Evolutionary conservation across 306 rosid species (phyloP).

Genomic region (Corylus heterophylla): DNA sequence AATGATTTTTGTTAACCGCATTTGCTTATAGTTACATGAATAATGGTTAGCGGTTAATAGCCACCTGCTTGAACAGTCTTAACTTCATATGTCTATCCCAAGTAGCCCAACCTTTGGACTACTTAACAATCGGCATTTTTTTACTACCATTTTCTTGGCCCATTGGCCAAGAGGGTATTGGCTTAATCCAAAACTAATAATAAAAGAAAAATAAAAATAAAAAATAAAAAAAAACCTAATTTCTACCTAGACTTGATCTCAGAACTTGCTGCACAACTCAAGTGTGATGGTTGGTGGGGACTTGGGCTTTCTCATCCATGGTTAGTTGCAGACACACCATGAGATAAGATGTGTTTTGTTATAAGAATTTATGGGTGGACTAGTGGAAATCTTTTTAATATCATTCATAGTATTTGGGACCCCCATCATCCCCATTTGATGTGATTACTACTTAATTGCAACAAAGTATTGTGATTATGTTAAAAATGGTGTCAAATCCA

Average conservation of each 20-base stretch:
- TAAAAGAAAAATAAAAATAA: no score
- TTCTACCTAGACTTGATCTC: background rate
- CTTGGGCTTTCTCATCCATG: background rate
- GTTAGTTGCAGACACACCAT: background rate
- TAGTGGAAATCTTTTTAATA: background rate
- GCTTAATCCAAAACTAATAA: no score
- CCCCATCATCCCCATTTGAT: background rate
- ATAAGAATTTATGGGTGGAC: background rate
- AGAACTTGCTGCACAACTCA: background rate
- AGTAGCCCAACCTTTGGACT: no score
- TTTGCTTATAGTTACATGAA: no score
- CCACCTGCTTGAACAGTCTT: no score
- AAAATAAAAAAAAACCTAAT: background rate
- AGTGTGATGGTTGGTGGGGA: background rate
- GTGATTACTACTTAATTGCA: background rate
- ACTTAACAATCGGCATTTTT: no score
- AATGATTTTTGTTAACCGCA: no score
- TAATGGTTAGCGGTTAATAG: no score
- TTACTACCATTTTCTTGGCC: no score
- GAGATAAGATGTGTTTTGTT: background rate
- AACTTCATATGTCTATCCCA: no score
- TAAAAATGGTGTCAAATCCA: slow-evolving; percentile 13
- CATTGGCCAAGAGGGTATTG: no score
- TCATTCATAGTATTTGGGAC: slow-evolving; percentile 2
- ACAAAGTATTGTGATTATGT: background rate